phyloP scores from a whole-genome alignment of 805 yeast genomes.

The Candida argentea region DNA sequence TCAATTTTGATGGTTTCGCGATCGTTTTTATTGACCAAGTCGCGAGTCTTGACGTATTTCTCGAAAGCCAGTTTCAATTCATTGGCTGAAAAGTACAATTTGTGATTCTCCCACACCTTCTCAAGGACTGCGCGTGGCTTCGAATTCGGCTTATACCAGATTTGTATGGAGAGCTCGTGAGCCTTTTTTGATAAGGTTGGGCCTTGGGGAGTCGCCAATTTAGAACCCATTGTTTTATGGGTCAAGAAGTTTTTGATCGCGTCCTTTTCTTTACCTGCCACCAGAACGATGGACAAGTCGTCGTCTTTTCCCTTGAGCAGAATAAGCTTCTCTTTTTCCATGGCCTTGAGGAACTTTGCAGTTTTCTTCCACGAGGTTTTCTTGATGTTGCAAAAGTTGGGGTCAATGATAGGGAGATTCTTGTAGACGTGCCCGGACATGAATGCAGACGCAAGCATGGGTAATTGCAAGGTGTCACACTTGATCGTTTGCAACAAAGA shows the following conservation, averaged over 20 bases:
- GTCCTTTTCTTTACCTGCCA: conserved; percentile 37
- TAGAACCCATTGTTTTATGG: conserved; percentile 32
- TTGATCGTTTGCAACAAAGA: conserved; percentile 65
- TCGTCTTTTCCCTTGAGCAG: conserved; percentile 80
- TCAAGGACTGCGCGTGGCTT: conserved; percentile 38
- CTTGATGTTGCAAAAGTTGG: conserved; percentile 48
- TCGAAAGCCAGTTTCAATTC: conserved; percentile 48
- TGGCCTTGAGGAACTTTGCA: conserved; percentile 72
- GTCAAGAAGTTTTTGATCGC: conserved; percentile 54
- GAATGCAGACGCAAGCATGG: conserved; percentile 65
- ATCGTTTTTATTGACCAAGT: conserved; percentile 41
- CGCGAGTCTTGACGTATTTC: conserved; percentile 43
- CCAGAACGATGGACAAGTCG: conserved; percentile 49
- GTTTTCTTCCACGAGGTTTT: conserved; percentile 86
- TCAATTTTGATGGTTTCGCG: conserved; percentile 49
- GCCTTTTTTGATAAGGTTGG: conserved; percentile 17
- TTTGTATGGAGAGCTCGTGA: conserved; percentile 19
- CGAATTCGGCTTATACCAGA: conserved; percentile 48
- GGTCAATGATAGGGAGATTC: conserved; percentile 64
- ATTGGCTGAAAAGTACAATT: conserved; percentile 36
- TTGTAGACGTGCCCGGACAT: conserved; percentile 60
- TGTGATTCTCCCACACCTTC: conserved; percentile 25
- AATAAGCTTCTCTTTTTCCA: conserved; percentile 67
- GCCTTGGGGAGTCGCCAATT: conserved; percentile 5
- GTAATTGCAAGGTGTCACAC: conserved; percentile 45